phyloP scores from a whole-genome alignment of 164 flowering plant species.

The Dillenia suffruticosa region DNA sequence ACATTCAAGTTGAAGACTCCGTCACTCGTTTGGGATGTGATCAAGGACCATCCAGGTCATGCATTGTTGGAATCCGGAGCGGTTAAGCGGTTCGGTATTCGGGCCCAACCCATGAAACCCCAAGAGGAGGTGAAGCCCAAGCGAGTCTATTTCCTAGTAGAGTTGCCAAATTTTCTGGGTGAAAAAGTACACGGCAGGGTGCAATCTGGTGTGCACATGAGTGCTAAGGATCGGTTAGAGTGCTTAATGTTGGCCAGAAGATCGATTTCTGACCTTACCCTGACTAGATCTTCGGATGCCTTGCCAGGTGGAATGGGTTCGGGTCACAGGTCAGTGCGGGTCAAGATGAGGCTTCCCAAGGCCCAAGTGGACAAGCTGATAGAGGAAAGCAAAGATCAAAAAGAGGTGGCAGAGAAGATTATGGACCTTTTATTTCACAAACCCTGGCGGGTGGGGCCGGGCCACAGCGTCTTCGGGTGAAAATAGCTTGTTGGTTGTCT shows the following conservation, averaged over 20 bases:
- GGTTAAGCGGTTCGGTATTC: constrained; percentile 42
- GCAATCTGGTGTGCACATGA: constrained; percentile 42
- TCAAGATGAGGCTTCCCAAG: constrained; percentile 26
- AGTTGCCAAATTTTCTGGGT: constrained; percentile 31
- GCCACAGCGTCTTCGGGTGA: too few species aligned
- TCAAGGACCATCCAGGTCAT: constrained; percentile 41
- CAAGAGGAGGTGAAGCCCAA: constrained; percentile 36
- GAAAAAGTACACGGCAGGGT: constrained; percentile 26
- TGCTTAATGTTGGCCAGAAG: constrained; percentile 38
- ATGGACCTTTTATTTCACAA: constrained; percentile 22
- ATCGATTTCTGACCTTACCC: constrained; percentile 36
- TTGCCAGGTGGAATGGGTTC: constrained; percentile 6
- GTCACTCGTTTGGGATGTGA: constrained; percentile 24
- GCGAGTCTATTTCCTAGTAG: constrained; percentile 44
- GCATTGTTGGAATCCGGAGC: constrained; percentile 46
- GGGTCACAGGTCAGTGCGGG: constrained; percentile 15
- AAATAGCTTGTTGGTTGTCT: too few species aligned
- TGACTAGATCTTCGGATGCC: constrained; percentile 1
- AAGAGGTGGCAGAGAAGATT: constrained; percentile 30
- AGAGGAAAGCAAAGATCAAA: constrained; percentile 22
- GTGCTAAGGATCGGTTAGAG: constrained; percentile 58
- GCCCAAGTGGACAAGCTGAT: constrained; percentile 27
- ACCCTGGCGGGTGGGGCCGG: too few species aligned
- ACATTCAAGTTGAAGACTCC: constrained; percentile 48
- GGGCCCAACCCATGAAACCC: constrained; percentile 47